These are phyloP conservation scores for Selaginella moellendorffii DNA, from an alignment of 75 land plant species.

Conservation along the genomic window DNA sequence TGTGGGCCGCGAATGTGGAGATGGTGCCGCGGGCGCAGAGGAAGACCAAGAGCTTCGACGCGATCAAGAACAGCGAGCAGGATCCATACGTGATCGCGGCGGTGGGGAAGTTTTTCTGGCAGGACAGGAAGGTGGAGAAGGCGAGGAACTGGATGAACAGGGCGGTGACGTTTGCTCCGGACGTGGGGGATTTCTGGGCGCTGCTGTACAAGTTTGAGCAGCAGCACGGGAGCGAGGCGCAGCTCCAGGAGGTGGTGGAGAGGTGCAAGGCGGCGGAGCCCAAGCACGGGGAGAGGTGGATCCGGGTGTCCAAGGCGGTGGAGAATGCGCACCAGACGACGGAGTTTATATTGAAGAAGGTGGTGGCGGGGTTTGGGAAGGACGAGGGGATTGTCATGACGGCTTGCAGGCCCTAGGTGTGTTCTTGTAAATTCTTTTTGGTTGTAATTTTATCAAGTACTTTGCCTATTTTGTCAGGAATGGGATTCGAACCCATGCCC, in stretches of 20 bases:
- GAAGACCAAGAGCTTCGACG: conserved; percentile 74
- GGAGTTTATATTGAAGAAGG: conserved; percentile 81
- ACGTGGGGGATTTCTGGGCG: conserved; percentile 97
- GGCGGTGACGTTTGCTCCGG: conserved; percentile 79
- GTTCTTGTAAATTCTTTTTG: no score
- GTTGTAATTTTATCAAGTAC: no score
- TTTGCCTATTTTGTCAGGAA: conserved; percentile 3
- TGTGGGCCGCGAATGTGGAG: conserved; percentile 86
- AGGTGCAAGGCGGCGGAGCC: conserved; percentile 79
- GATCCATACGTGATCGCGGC: conserved; percentile 91
- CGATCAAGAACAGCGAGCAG: conserved; percentile 61
- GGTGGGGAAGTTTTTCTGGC: conserved; percentile 90
- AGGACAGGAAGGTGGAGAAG: conserved; percentile 82
- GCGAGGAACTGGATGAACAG: conserved; percentile 80
- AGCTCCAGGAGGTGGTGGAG: conserved; percentile 60
- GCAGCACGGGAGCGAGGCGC: conserved; percentile 74
- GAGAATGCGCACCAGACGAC: conserved; percentile 77
- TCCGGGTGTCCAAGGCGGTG: conserved; percentile 62
- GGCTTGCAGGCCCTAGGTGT: neutral
- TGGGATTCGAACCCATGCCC: conserved; percentile 13
- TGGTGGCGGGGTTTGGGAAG: conserved; percentile 46
- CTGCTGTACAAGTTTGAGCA: conserved; percentile 81
- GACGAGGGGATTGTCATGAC: conserved; percentile 31
- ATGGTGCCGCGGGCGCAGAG: conserved; percentile 87
- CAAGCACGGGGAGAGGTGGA: conserved; percentile 88